phyloP scores from a whole-genome alignment of 495 filamentous ascomycete species.

The Tuber aestivum region DNA sequence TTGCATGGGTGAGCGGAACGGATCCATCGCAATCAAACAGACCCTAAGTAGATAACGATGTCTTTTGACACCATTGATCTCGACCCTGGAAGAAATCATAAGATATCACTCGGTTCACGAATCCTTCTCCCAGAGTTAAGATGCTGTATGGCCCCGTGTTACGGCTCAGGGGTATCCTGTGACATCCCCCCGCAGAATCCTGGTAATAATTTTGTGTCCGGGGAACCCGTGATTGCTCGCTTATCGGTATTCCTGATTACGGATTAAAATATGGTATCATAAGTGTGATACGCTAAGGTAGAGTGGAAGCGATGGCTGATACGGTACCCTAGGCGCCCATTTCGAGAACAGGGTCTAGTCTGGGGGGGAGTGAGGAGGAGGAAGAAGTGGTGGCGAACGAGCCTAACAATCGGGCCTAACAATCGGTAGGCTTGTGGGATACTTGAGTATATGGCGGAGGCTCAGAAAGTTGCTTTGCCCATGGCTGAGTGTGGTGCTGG shows the following conservation, averaged over 20 bases:
- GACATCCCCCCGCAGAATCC: neutral
- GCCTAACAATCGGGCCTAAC: neutral
- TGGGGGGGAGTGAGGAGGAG: no score
- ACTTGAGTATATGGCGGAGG: no score
- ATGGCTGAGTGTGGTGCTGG: neutral
- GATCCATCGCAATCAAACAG: no score
- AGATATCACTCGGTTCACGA: neutral
- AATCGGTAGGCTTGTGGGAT: neutral
- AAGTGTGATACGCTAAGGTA: neutral
- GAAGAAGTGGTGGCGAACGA: neutral
- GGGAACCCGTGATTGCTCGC: neutral
- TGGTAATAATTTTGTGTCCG: neutral
- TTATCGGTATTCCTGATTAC: no score
- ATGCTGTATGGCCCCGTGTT: neutral
- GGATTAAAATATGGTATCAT: neutral
- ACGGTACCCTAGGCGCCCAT: neutral
- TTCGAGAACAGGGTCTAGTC: neutral
- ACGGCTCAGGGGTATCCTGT: neutral
- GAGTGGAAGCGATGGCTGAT: neutral
- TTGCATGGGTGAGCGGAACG: no score
- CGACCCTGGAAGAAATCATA: neutral
- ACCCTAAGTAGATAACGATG: no score
- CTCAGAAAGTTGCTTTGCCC: neutral
- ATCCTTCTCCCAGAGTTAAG: neutral
- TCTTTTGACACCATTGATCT: neutral